Evolutionary conservation across 805 yeast genomes (phyloP).

Genomic region (Grigorovia transvaalensis): DNA sequence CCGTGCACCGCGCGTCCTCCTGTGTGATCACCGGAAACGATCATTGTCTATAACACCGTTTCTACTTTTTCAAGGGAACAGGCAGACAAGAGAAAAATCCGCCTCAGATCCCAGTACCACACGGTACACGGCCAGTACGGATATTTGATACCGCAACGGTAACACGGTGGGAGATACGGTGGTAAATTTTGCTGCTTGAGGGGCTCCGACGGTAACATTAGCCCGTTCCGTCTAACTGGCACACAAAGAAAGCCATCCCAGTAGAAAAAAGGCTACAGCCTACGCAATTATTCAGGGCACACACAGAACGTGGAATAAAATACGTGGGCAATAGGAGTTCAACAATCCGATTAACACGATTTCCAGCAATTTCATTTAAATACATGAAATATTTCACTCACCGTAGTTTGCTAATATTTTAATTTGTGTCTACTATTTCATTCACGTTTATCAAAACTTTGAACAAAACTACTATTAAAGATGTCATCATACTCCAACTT

Average conservation of each 20-base stretch:
- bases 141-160: neutral
- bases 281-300: neutral
- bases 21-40: neutral
- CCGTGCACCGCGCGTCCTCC: neutral
- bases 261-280: no score
- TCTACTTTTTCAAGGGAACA: neutral
- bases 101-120: no score
- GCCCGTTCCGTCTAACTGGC: neutral
- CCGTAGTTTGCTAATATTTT: neutral
- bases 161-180: neutral
- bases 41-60: neutral
- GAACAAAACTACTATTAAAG: neutral
- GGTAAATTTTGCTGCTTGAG: neutral
- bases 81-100: no score
- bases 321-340: neutral
- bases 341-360: neutral
- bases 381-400: neutral
- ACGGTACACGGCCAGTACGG: neutral
- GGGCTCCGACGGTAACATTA: neutral
- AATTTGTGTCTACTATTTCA: neutral
- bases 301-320: neutral
- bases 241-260: neutral
- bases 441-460: neutral
- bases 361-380: neutral
- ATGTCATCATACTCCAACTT: constrained; percentile 35